Evolutionary conservation across 345 rosid genomes (phyloP).

Genomic region (Kernera saxatilis): DNA sequence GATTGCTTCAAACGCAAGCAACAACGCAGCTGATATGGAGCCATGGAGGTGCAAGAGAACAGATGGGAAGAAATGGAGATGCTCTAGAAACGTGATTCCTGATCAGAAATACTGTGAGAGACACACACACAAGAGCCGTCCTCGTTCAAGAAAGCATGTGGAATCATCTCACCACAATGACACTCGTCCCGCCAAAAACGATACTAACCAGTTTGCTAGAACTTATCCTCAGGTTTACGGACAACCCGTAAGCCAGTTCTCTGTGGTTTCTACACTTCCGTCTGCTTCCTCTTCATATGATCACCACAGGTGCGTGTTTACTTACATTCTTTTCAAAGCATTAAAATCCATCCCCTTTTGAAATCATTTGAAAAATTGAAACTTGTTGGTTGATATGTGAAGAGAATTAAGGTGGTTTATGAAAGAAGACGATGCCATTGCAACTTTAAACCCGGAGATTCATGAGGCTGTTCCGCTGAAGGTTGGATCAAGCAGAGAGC

Average conservation of each 20-base stretch:
- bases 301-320: conserved; percentile 47
- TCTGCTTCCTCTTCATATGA: conserved; percentile 37
- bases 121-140: conserved; percentile 82
- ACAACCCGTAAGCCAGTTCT: conserved; percentile 24
- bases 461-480: conserved; percentile 27
- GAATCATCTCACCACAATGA: conserved; percentile 44
- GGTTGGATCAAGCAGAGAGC: conserved; percentile 29
- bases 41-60: conserved; percentile 89
- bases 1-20: conserved; percentile 30
- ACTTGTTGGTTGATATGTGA: conserved; percentile 32
- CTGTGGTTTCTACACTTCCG: conserved; percentile 19
- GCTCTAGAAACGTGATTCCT: conserved; percentile 76
- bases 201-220: conserved; percentile 10
- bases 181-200: conserved; percentile 34
- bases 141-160: conserved; percentile 99
- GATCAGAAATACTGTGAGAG: conserved; percentile 88
- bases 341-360: background rate
- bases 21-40: conserved; percentile 36
- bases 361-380: background rate
- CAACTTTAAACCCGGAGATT: conserved; percentile 41
- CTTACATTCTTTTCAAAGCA: background rate
- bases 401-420: conserved; percentile 75
- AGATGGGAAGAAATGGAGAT: conserved; percentile 94
- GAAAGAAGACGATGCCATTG: conserved; percentile 45
- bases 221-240: conserved; percentile 29